Base-by-base conservation (phyloP, 1,284 basidiomycete species). In the Agaricales sp. region DNA sequence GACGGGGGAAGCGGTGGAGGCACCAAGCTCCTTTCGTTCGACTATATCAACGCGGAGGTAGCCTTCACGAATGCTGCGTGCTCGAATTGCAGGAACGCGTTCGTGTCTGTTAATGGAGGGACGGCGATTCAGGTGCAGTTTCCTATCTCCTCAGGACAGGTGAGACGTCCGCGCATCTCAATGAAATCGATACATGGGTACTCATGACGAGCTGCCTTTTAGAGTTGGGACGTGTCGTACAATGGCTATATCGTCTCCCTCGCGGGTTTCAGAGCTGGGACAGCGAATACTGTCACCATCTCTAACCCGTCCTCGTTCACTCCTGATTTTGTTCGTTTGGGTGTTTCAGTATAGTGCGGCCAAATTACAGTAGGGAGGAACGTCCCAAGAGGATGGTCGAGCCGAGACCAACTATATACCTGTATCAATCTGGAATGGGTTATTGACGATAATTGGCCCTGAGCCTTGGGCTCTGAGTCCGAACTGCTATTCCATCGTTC, bases 31-130 rank as follows among this genome's bases (percentile, higher is more conserved):
- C 54, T 74, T 25, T 63, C 69, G 4, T 57, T 73, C 38, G 71
- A 73, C 55, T 75, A 73, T 51, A 73, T 73, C 53, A 73, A 74
- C 45, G 73, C 62, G 16, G 71, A 74, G 47, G 63, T 64, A 37
- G 63, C 64, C 4, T 67, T 67, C 57, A 57, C 54, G 48, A 73
- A 73, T 53, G 68, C 66, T 1, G 69, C 57, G 11, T 74, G 72
- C 56, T 69, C 72, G 6, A 74, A 74, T 53, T 74, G 71, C 55
- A 66, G 72, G 26, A 67, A 72, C 50, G 67, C 67, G 14, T 67
- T 66, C 39, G 59, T 74, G 26, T 72, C 70, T 51, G 65, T 74
- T 2, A 74, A 74, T 53, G 70, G 70, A 13, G 71, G 67, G 2
- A 52, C 63, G 2, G 59, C 65, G 2, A 65, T 71, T 12, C 66